Evolutionary conservation across 495 filamentous ascomycete species (phyloP).

Genomic region (Choiromyces venosus): DNA sequence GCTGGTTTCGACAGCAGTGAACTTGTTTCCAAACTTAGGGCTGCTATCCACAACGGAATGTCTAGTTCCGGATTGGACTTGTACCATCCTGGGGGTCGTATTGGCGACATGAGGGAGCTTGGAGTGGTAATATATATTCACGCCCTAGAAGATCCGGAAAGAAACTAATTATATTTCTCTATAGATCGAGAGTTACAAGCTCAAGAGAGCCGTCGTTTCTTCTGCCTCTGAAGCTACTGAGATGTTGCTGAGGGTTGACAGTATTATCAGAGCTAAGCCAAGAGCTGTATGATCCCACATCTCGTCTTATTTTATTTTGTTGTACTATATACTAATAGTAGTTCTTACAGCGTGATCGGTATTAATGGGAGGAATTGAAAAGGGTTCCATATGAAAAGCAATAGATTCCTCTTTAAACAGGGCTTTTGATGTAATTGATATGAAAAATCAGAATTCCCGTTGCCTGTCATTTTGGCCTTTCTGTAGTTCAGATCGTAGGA

Average conservation of each 20-base stretch:
- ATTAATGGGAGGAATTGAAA: conserved; percentile 15
- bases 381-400: conserved; percentile 24
- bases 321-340: conserved; percentile 14
- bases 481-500: neutral
- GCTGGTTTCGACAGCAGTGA: conserved; percentile 93
- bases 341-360: conserved; percentile 31
- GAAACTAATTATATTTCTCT: conserved; percentile 11
- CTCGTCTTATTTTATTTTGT: neutral
- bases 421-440: neutral
- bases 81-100: conserved; percentile 81
- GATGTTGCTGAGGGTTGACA: conserved; percentile 51
- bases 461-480: neutral
- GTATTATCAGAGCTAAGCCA: conserved; percentile 42
- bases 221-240: conserved; percentile 95
- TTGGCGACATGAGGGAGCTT: conserved; percentile 91
- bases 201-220: conserved; percentile 92
- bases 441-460: neutral
- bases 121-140: conserved; percentile 55
- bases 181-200: conserved; percentile 87
- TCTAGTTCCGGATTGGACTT: conserved; percentile 86
- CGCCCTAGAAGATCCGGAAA: neutral
- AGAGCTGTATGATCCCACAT: conserved; percentile 31
- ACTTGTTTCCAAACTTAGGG: conserved; percentile 81
- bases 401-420: conserved; percentile 32
- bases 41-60: conserved; percentile 90